Evolutionary conservation across 1,284 basidiomycete species (phyloP).

Genomic region (Boletellus sp.): DNA sequence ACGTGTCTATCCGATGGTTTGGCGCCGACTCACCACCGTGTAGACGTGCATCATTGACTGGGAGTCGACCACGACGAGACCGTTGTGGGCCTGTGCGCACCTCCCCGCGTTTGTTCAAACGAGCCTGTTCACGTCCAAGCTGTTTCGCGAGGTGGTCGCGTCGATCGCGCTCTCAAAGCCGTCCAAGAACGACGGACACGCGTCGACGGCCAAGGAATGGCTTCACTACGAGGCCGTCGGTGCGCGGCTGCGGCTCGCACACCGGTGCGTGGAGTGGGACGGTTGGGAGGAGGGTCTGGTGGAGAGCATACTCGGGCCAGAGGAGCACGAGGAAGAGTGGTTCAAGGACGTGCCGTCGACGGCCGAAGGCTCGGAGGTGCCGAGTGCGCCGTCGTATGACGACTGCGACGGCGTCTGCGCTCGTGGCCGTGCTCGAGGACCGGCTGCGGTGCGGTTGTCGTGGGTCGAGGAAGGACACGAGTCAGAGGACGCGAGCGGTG

Average conservation of each 20-base stretch:
- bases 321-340: constrained; percentile 68
- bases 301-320: constrained; percentile 66
- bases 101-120: constrained; percentile 74
- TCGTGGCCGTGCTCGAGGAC: background rate
- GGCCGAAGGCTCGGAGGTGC: constrained; percentile 19
- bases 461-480: too few species aligned
- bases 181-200: constrained; percentile 10
- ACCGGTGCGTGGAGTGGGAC: constrained; percentile 79
- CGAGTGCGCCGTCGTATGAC: constrained; percentile 13
- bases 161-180: constrained; percentile 31
- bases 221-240: constrained; percentile 65
- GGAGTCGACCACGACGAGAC: constrained; percentile 80
- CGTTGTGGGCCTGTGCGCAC: constrained; percentile 78
- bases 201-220: constrained; percentile 62
- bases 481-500: background rate
- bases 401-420: too few species aligned
- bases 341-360: constrained; percentile 44
- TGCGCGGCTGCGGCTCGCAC: constrained; percentile 63
- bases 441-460: too few species aligned
- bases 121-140: constrained; percentile 63
- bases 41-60: constrained; percentile 83
- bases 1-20: background rate
- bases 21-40: too few species aligned
- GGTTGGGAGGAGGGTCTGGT: constrained; percentile 83
- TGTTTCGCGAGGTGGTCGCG: constrained; percentile 63